phyloP scores from a whole-genome alignment of 108 stramenopile genomes.

The Cylindrotheca fusiformis region DNA sequence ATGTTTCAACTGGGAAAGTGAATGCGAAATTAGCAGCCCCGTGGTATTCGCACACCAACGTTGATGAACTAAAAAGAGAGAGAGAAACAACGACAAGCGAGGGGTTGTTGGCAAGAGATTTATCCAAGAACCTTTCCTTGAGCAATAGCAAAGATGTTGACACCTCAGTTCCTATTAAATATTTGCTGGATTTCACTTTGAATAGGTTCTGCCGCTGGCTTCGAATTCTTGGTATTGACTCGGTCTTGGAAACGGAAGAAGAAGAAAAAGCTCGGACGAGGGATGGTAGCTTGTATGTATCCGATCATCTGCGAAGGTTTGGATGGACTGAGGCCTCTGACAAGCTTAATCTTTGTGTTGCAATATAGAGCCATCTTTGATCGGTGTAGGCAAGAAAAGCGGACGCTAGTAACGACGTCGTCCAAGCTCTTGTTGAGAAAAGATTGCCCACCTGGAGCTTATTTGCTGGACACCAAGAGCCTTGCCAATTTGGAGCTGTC shows the following conservation, averaged over 20 bases:
- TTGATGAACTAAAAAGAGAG: neutral
- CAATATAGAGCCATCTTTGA: constrained; percentile 56
- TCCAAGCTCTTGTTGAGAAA: constrained; percentile 67
- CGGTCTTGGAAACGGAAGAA: constrained; percentile 72
- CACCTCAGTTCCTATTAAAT: constrained; percentile 12
- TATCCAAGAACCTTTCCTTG: neutral
- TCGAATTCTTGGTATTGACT: constrained; percentile 83
- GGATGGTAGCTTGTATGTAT: constrained; percentile 53
- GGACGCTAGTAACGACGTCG: constrained; percentile 84
- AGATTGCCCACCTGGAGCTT: constrained; percentile 84
- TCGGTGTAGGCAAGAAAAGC: constrained; percentile 63
- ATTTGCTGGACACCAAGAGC: constrained; percentile 61
- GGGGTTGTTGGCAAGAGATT: neutral
- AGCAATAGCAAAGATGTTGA: neutral
- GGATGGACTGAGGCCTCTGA: no score
- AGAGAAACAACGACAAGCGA: neutral
- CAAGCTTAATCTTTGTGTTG: constrained; percentile 2
- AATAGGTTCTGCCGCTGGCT: constrained; percentile 82
- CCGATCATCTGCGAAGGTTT: no score
- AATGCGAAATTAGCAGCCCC: constrained; percentile 76
- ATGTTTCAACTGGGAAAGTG: constrained; percentile 52
- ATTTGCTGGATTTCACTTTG: constrained; percentile 61
- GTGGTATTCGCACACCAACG: constrained; percentile 49
- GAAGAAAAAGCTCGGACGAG: constrained; percentile 75
- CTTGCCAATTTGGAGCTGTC: constrained; percentile 63